These are phyloP conservation scores for Bromus sterilis DNA, from an alignment of 176 grass and related monocot species.

Conservation along the genomic window DNA sequence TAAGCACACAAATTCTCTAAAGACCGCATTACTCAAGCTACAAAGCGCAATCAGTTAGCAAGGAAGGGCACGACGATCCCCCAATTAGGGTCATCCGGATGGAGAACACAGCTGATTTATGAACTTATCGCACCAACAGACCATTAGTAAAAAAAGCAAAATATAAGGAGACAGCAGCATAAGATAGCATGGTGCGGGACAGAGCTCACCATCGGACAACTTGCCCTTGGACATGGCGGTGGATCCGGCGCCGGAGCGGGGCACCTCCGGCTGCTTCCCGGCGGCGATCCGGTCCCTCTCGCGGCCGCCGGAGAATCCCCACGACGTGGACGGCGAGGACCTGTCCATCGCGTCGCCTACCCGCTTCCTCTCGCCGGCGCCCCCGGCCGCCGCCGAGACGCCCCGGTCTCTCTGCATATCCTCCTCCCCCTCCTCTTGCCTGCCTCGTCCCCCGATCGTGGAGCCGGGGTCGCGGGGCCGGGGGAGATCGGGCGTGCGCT, in stretches of 20 bases:
- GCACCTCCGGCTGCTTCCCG: conserved; percentile 46
- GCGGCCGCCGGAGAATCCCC: conserved; percentile 26
- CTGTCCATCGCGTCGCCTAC: conserved; percentile 53
- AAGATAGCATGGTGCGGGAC: background rate
- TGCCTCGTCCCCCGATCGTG: background rate
- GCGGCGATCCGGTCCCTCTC: conserved; percentile 41
- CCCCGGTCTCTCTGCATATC: conserved; percentile 39
- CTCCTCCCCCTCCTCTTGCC: background rate
- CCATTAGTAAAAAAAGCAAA: background rate
- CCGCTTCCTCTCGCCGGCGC: conserved; percentile 38
- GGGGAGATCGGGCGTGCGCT: background rate
- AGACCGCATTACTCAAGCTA: background rate
- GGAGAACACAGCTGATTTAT: background rate
- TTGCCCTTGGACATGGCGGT: conserved; percentile 39
- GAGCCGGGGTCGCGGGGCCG: background rate
- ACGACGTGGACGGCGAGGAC: conserved; percentile 46
- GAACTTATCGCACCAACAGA: background rate
- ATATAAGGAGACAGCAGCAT: background rate
- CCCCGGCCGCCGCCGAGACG: conserved; percentile 18
- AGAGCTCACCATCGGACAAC: conserved; percentile 36
- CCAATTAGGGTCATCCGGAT: background rate
- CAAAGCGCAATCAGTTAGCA: background rate
- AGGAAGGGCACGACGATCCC: background rate
- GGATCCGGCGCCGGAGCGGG: conserved; percentile 28
- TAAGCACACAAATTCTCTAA: background rate